A percentile compares a stretch with the other conserved stretches of the same genome.
Evolutionary conservation across 1,139 yeast genomes (phyloP).

Genomic region (Geotrichum klebahnii): DNA sequence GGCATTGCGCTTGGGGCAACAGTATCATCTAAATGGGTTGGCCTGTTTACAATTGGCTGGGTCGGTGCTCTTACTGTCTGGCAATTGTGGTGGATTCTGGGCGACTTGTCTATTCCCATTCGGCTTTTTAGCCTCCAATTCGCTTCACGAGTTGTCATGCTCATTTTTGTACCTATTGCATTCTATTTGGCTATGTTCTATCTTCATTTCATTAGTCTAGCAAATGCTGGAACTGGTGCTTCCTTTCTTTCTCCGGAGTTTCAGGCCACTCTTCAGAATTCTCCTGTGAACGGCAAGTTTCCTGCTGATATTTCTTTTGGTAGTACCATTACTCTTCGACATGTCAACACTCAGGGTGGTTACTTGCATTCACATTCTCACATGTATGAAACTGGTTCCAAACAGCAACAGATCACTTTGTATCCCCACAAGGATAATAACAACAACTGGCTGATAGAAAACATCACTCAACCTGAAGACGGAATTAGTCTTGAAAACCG

Average conservation of each 20-base stretch:
- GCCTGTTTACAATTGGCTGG: slow-evolving; percentile 92
- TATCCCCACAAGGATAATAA: slow-evolving; percentile 90
- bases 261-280: slow-evolving; percentile 70
- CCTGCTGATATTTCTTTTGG: slow-evolving; percentile 85
- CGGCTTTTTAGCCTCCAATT: slow-evolving; percentile 52
- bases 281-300: slow-evolving; percentile 62
- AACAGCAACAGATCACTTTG: slow-evolving; percentile 85
- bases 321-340: slow-evolving; percentile 74
- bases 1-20: slow-evolving; percentile 87
- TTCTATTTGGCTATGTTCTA: slow-evolving; percentile 72
- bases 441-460: slow-evolving; percentile 79
- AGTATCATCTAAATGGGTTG: slow-evolving; percentile 92
- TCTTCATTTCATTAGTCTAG: slow-evolving; percentile 69
- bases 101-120: slow-evolving; percentile 68
- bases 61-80: slow-evolving; percentile 68
- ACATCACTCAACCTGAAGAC: slow-evolving; percentile 33
- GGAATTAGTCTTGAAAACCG: slow-evolving; percentile 28
- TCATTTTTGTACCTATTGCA: slow-evolving; percentile 65
- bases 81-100: slow-evolving; percentile 83
- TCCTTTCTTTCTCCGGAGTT: slow-evolving; percentile 88
- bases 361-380: slow-evolving; percentile 90
- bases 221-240: slow-evolving; percentile 79
- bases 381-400: slow-evolving; percentile 83
- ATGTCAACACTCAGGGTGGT: slow-evolving; percentile 84
- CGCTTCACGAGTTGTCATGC: slow-evolving; percentile 51